Evolutionary conservation across 2,329 filamentous ascomycete genomes (phyloP), one percentile per base, ranked within the genome.

Genomic region (Pyrenophora tritici-repentis): DNA sequence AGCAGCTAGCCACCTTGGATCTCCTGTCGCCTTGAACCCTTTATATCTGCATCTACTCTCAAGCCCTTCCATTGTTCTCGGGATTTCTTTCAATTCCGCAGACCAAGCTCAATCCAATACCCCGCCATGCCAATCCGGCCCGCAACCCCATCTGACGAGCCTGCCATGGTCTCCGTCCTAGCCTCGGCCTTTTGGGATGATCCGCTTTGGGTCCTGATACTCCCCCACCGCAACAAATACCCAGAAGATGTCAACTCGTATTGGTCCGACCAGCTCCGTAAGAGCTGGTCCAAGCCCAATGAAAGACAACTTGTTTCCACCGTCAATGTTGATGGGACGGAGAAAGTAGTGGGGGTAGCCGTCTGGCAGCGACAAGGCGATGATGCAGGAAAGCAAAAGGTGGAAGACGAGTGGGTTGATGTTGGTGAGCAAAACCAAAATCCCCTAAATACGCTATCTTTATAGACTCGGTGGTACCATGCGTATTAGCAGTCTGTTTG

Each of bases 101-200:
- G 9, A 20, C 12, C 16, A 36, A n/a, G 37, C 10, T 20, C 12
- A 12, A 12, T 9, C 9, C 13, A 10, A 29, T 29, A 6, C 6
- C 26, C 37, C 40, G 42, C 29, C 24, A 58, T 67, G 58, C 42
- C 62, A 18, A 36, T 66, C 22, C 63, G 65, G 12, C 42, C 17
- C 8, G 63, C 65, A 8, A 53, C 43, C 20, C 42, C 48, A 3
- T 34, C 47, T 7, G 66, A 68, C 31, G 56, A 64, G 32, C 43
- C 53, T 4, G 39, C 50, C 34, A 61, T 72, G 6, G 62, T 41
- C 7, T 33, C 26, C 14, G 38, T 70, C 35, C 60, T 59, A 32
- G 37, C 56, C 12, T 46, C 57, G 3, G 59, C 69, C 5, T 72
- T 68, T 46, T 70, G 66, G 50, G 53, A 69, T n/a, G 69, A 72